These are phyloP conservation scores for Bertia moriformis DNA, from an alignment of 2,329 filamentous ascomycete genomes.

Conservation along the genomic window DNA sequence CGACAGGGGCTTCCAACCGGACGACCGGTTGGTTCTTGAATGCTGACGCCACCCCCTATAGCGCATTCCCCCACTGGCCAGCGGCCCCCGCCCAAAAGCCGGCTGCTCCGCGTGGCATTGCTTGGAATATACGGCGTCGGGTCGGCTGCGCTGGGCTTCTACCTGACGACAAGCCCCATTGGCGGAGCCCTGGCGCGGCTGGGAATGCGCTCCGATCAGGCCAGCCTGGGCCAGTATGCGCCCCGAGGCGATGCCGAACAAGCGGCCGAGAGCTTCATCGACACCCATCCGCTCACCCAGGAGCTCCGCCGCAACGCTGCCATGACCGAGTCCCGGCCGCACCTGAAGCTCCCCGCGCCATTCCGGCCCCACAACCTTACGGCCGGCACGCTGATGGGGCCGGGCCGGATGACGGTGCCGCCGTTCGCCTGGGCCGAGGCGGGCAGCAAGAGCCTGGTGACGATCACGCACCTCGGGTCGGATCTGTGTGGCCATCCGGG, in stretches of 20 bases:
- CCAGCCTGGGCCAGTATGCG: not conserved
- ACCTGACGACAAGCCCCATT: not conserved
- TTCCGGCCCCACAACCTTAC: conserved; percentile 67
- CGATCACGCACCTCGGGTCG: conserved; percentile 62
- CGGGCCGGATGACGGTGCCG: conserved; percentile 65
- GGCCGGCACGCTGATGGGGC: conserved; percentile 62
- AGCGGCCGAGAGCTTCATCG: conserved; percentile 58
- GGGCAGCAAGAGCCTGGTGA: conserved; percentile 55
- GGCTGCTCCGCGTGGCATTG: not conserved
- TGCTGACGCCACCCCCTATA: too few relatives aligned
- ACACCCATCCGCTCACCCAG: conserved; percentile 57
- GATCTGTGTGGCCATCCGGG: conserved; percentile 80
- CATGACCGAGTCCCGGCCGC: conserved; percentile 66
- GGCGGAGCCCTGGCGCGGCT: not conserved
- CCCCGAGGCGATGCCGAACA: not conserved
- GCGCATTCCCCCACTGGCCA: too few relatives aligned
- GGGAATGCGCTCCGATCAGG: not conserved
- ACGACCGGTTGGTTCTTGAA: too few relatives aligned
- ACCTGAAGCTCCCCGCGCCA: conserved; percentile 66
- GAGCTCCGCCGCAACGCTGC: conserved; percentile 51
- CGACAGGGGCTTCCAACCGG: too few relatives aligned
- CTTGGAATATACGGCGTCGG: not conserved
- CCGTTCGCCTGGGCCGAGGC: conserved; percentile 61
- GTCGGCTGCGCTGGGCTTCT: not conserved
- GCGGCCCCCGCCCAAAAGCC: too few relatives aligned